Evolutionary conservation across 225 moss, liverwort and hornwort genomes (phyloP).

Genomic region (Polytrichum formosum): DNA sequence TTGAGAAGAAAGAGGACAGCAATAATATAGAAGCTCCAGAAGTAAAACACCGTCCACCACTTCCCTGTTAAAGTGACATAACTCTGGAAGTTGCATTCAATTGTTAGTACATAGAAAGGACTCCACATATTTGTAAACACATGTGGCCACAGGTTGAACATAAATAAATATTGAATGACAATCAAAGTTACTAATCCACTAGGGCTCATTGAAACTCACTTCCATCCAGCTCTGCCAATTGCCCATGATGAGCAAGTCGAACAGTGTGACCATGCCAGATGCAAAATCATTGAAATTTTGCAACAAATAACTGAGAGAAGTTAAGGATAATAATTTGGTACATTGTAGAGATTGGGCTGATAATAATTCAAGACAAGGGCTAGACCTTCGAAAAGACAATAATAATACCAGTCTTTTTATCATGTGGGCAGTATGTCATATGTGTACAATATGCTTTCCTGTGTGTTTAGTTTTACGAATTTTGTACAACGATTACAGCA

Average conservation of each 20-base stretch:
- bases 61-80: conserved; percentile 41
- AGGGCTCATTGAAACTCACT: conserved; percentile 24
- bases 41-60: conserved; percentile 75
- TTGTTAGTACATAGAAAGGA: conserved; percentile 3
- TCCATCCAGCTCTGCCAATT: conserved; percentile 92
- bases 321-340: conserved; percentile 18
- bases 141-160: too few species aligned
- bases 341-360: too few species aligned
- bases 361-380: too few species aligned
- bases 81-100: conserved; percentile 34
- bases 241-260: conserved; percentile 88
- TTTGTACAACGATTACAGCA: too few species aligned
- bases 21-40: conserved; percentile 87
- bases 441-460: too few species aligned
- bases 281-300: conserved; percentile 91
- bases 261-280: conserved; percentile 84
- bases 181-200: not conserved
- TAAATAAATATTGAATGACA: not conserved
- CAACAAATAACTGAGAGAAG: conserved; percentile 49
- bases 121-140: too few species aligned
- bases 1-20: conserved; percentile 84
- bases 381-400: too few species aligned
- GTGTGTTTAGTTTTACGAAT: too few species aligned
- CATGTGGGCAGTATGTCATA: too few species aligned
- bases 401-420: too few species aligned